These are phyloP conservation scores for Russula brevipes DNA, from an alignment of 768 basidiomycete genomes.

Conservation along the genomic window DNA sequence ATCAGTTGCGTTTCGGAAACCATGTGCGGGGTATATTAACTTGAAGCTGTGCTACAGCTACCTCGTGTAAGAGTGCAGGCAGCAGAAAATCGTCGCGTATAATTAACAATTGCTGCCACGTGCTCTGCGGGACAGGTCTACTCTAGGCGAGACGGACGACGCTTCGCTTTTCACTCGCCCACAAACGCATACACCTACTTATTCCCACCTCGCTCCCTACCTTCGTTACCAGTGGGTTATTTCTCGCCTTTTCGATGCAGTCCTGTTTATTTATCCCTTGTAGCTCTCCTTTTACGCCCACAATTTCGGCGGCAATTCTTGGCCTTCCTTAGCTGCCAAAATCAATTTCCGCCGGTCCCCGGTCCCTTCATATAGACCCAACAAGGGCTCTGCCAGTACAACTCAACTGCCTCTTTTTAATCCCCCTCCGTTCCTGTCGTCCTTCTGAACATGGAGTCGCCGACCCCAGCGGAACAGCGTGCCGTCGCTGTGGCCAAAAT, in stretches of 20 bases:
- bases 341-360: conserved; percentile 14
- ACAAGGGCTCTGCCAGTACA: not conserved
- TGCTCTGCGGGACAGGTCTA: not conserved
- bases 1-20: not conserved
- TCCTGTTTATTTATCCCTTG: not conserved
- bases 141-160: not conserved
- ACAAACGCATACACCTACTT: conserved; percentile 6
- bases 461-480: conserved; percentile 67
- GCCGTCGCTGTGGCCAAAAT: conserved; percentile 85
- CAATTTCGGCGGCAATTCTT: conserved; percentile 2
- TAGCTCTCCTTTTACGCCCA: conserved; percentile 14
- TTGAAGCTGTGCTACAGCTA: conserved; percentile 10
- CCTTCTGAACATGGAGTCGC: conserved; percentile 33
- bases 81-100: not conserved
- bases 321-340: not conserved
- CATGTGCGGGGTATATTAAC: conserved; percentile 10
- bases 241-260: not conserved
- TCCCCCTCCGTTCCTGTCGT: not conserved
- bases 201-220: conserved; percentile 2
- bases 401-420: conserved; percentile 3
- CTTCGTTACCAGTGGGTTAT: conserved; percentile 14
- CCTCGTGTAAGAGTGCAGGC: conserved; percentile 16
- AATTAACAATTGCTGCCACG: conserved; percentile 1
- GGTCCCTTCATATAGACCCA: conserved; percentile 21
- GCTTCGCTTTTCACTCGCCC: not conserved